These are phyloP conservation scores for Cyclocybe aegerita DNA, from an alignment of 768 basidiomycete genomes.

Conservation along the genomic window DNA sequence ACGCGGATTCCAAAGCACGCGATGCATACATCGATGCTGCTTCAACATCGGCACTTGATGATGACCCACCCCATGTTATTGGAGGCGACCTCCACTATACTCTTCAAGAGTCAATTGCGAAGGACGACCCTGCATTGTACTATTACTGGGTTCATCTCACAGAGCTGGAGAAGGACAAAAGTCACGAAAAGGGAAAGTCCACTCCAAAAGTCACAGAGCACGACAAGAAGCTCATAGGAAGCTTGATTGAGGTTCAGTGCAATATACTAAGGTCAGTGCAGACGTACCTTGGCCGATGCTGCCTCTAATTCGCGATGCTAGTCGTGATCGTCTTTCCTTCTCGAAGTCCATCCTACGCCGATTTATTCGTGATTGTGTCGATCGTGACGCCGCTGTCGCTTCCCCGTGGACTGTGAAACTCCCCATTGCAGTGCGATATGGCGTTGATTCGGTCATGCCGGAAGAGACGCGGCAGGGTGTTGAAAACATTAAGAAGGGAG, in stretches of 20 bases:
- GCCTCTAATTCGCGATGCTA: conserved; percentile 26
- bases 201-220: conserved; percentile 50
- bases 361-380: conserved; percentile 94
- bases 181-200: conserved; percentile 57
- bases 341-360: conserved; percentile 96
- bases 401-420: conserved; percentile 96
- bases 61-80: conserved; percentile 63
- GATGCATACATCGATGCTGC: conserved; percentile 51
- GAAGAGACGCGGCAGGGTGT: conserved; percentile 81
- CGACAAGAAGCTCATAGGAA: conserved; percentile 69
- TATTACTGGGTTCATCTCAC: conserved; percentile 87
- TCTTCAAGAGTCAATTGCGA: conserved; percentile 63
- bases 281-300: conserved; percentile 3
- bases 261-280: conserved; percentile 71
- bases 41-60: conserved; percentile 43
- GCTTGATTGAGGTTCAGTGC: conserved; percentile 81
- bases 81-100: conserved; percentile 79
- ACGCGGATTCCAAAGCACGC: conserved; percentile 42
- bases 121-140: conserved; percentile 82
- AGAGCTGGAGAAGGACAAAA: conserved; percentile 71
- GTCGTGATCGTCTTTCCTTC: conserved; percentile 93
- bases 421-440: conserved; percentile 79
- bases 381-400: conserved; percentile 87
- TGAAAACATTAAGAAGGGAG: conserved; percentile 77
- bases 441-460: conserved; percentile 83